phyloP scores from a whole-genome alignment of 805 yeast species.

The Ogataea methylovora region DNA sequence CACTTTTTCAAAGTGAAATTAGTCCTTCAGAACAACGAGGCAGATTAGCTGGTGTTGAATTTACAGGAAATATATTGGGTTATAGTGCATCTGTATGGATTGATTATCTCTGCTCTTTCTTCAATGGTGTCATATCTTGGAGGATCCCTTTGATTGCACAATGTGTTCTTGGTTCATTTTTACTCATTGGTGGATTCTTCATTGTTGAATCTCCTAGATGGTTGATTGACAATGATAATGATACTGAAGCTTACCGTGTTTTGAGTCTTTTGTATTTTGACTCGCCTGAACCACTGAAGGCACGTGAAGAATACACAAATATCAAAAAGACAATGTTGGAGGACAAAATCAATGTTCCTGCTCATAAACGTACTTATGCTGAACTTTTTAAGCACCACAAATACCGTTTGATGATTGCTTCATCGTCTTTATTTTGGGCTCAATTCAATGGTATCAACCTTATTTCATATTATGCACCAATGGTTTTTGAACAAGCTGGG shows the following conservation, averaged over 20 bases:
- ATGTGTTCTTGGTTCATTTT: slow-evolving; percentile 56
- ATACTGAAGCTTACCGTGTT: slow-evolving; percentile 40
- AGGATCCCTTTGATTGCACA: slow-evolving; percentile 72
- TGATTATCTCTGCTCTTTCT: slow-evolving; percentile 66
- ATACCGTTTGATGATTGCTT: slow-evolving; percentile 63
- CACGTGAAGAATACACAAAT: slow-evolving; percentile 35
- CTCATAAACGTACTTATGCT: slow-evolving; percentile 32
- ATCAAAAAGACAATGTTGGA: slow-evolving; percentile 35
- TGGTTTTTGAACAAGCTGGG: slow-evolving; percentile 88
- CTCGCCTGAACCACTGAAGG: slow-evolving; percentile 14
- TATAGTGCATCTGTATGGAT: slow-evolving; percentile 83
- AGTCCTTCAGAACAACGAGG: slow-evolving; percentile 86
- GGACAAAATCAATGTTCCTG: slow-evolving; percentile 31
- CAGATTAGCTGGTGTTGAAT: slow-evolving; percentile 76
- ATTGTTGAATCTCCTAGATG: slow-evolving; percentile 87
- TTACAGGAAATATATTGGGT: slow-evolving; percentile 79
- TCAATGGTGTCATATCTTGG: slow-evolving; percentile 62
- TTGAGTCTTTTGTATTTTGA: slow-evolving; percentile 27
- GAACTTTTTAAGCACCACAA: slow-evolving; percentile 30
- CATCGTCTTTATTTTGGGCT: slow-evolving; percentile 82
- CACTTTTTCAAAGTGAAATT: slow-evolving; percentile 83
- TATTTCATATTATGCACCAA: slow-evolving; percentile 82
- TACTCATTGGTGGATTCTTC: slow-evolving; percentile 65
- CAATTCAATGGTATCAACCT: slow-evolving; percentile 87
- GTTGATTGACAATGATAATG: slow-evolving; percentile 69